Conservation (phyloP, 2,329 filamentous ascomycete species). For the Sphaerulina musiva region DNA sequence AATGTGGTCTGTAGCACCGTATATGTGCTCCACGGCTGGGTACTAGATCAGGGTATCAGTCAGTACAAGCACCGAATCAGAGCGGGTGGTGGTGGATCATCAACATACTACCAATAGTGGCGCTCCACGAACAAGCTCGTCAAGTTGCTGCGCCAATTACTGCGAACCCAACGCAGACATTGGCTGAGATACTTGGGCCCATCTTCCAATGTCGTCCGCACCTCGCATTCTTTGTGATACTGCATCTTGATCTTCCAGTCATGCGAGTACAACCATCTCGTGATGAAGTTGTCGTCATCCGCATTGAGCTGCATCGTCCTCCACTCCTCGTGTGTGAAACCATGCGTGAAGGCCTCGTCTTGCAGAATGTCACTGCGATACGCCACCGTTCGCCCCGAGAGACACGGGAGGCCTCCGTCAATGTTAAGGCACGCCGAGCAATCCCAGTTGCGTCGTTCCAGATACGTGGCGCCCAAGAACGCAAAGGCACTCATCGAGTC, state of each 20-base stretch:
- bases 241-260: constrained; percentile 93
- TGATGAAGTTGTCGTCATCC: constrained; percentile 97
- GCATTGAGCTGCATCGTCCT: constrained; percentile 82
- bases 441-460: constrained; percentile 92
- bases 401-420: constrained; percentile 91
- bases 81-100: background rate
- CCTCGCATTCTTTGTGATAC: constrained; percentile 83
- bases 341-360: constrained; percentile 76
- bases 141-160: constrained; percentile 96
- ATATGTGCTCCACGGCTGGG: constrained; percentile 89
- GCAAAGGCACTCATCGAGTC: constrained; percentile 64
- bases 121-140: constrained; percentile 80
- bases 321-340: constrained; percentile 89
- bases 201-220: constrained; percentile 88
- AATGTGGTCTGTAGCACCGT: constrained; percentile 88
- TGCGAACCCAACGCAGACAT: constrained; percentile 89
- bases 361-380: constrained; percentile 85
- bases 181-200: constrained; percentile 85
- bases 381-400: constrained; percentile 88
- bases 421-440: constrained; percentile 93
- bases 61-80: constrained; percentile 12
- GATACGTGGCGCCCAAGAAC: constrained; percentile 85
- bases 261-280: constrained; percentile 87
- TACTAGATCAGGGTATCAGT: constrained; percentile 50
- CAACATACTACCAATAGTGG: constrained; percentile 77